phyloP scores from a whole-genome alignment of 2,329 filamentous ascomycete genomes.

The Aphanoascus verrucosus region DNA sequence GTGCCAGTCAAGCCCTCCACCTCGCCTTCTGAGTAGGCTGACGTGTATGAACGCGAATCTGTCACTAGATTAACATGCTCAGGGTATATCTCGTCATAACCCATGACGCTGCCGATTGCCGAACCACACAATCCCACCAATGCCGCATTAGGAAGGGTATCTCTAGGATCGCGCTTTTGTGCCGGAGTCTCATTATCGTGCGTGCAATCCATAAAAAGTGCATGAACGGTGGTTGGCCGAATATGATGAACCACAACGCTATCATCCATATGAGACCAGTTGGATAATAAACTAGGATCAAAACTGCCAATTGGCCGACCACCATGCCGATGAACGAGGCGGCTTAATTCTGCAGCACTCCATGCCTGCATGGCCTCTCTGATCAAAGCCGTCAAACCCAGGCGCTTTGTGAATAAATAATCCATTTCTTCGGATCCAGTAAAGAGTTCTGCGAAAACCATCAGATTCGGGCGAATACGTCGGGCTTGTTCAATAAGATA shows the following conservation, averaged over 20 bases:
- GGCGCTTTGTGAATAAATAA: conserved; percentile 85
- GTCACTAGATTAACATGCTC: conserved; percentile 85
- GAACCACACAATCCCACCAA: conserved; percentile 93
- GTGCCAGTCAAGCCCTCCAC: conserved; percentile 60
- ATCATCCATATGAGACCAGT: conserved; percentile 39
- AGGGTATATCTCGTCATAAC: conserved; percentile 94
- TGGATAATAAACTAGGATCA: conserved; percentile 76
- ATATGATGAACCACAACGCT: conserved; percentile 65
- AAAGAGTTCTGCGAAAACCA: conserved; percentile 90
- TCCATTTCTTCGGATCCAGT: conserved; percentile 93
- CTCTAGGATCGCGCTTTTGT: conserved; percentile 86
- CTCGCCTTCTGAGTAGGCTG: conserved; percentile 54
- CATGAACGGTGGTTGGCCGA: conserved; percentile 78
- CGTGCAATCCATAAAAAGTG: conserved; percentile 97
- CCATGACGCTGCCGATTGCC: conserved; percentile 91
- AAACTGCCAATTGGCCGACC: conserved; percentile 95
- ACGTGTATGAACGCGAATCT: conserved; percentile 74
- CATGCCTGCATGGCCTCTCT: conserved; percentile 98
- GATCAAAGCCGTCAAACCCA: conserved; percentile 84
- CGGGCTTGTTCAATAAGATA: conserved; percentile 92
- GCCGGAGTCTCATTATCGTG: conserved; percentile 96
- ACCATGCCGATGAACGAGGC: conserved; percentile 85
- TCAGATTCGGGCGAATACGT: conserved; percentile 72
- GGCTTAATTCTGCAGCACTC: conserved; percentile 85
- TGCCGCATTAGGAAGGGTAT: conserved; percentile 87